Base-by-base conservation (phyloP, 768 basidiomycete species). In the Nidularia pulvinata region DNA sequence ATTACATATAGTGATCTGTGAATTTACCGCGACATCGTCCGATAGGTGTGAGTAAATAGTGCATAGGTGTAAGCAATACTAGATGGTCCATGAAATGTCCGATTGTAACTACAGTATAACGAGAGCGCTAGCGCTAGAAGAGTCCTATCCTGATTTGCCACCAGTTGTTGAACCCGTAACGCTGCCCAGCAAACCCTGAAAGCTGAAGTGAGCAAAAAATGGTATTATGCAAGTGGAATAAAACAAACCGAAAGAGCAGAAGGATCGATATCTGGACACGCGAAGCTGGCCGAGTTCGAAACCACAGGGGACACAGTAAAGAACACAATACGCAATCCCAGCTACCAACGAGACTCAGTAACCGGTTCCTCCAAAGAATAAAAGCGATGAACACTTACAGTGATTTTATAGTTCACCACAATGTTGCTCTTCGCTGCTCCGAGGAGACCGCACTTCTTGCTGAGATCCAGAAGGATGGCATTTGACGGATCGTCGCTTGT, bases 271-370 rank as follows among this genome's bases (percentile, higher is more conserved):
- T 30, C 57, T 2, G 91, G 91, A 64, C 91, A 93, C 9, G 67
- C 57, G 62, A 93, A 89, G 35, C 65, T 79, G 57, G 87, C 76
- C 5, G 70, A 68, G 58, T 86, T 86, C 49, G 75, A 80, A 62
- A 93, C 75, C 2, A 81, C 78, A 9, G 89, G 91, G 13, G 82
- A 83, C 43, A 92, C 74, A 0, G 83, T 82, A 44, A 91, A 73
- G 51, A 85, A 68, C n/a, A 90, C 60, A 13, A 91, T 76, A 35
- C 78, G 77, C 51, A 93, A 66, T n/a, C 73, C 82, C 52, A 91
- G 68, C 88, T 91, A 55, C 3, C 54, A 51, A 46, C 11, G 34
- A 53, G n/a, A 51, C 34, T 53, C 46, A 16, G 54, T 25, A 43
- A 48, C 25, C 14, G 19, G 16, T 49, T 39, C 16, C n/a, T 16